Base-by-base conservation (phyloP, 2,329 filamentous ascomycete species). In the Stachybotrys echinatus region DNA sequence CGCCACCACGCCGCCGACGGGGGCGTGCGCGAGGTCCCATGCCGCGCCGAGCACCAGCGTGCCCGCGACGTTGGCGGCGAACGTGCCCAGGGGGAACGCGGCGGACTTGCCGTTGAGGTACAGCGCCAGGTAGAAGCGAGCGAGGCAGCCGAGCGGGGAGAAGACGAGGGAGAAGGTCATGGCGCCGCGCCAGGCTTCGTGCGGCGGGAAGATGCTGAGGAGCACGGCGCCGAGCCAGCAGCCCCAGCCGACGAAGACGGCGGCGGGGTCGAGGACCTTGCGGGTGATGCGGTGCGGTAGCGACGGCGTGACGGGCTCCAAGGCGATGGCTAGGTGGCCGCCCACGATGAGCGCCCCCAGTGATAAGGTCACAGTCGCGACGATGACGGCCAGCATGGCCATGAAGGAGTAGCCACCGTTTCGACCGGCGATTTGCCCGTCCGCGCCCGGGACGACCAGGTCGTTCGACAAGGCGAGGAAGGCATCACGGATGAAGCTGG, bases 71-170 rank as follows among this genome's bases (percentile, higher is more conserved):
- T 97, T 97, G 23, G 87, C 89, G 0, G 73, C 70, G 59, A 96
- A 96, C 0, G 92, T 97, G 3, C 92, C 92, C 0, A 96, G 66
- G 0, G 92, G 92, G 57, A 96, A 96, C 0, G 77, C 71, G 0
- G 82, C 66, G 0, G 83, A 57, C 19, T 81, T 74, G 0, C 79
- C 72, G 59, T 96, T 96, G n/a, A 96, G 77, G 21, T 73, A 66
- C 6, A 88, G 63, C 1, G 87, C 87, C 1, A 80, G 67, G 63
- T 90, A 92, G 70, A 88, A 95, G 4, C 92, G 81, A 0, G 78
- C 63, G 0, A 96, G 68, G 57, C 87, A 92, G 0, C 92, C 92
- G 0, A 89, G 57, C 0, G 92, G 92, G 1, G 90, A 88, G 59
- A 96, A 94, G 2, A 91, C 83, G 22, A 94, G 74, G 0, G 90